phyloP scores from a whole-genome alignment of 208 protist genomes.

The Polymyxa betae region DNA sequence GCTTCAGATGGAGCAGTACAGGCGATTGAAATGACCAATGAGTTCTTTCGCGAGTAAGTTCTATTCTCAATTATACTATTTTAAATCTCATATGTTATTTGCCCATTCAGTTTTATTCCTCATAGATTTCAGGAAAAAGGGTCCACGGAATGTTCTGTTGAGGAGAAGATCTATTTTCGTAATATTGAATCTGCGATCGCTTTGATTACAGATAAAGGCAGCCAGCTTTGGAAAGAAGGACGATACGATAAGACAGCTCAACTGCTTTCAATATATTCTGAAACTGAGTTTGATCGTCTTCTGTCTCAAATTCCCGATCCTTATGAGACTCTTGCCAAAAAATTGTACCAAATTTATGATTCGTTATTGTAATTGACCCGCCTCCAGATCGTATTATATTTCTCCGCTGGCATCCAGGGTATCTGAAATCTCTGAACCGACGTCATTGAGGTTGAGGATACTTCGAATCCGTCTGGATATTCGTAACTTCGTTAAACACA shows the following conservation, averaged over 20 bases:
- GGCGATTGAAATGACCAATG: background rate
- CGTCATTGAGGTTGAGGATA: background rate
- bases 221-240: constrained; percentile 8
- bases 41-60: background rate
- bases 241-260: constrained; percentile 1
- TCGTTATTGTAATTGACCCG: background rate
- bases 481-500: background rate
- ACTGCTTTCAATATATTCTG: background rate
- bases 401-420: background rate
- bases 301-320: background rate
- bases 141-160: background rate
- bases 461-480: constrained; percentile 8
- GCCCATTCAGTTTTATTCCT: background rate
- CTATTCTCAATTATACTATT: background rate
- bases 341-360: background rate
- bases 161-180: background rate
- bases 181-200: background rate
- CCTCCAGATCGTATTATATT: constrained; percentile 4
- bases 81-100: background rate
- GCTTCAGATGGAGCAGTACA: background rate
- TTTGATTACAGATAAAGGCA: background rate
- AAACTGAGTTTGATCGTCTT: background rate
- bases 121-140: background rate
- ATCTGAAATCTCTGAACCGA: background rate
- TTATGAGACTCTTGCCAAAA: background rate